Evolutionary conservation across 495 filamentous ascomycete genomes (phyloP).

Genomic region (Poronia punctata): DNA sequence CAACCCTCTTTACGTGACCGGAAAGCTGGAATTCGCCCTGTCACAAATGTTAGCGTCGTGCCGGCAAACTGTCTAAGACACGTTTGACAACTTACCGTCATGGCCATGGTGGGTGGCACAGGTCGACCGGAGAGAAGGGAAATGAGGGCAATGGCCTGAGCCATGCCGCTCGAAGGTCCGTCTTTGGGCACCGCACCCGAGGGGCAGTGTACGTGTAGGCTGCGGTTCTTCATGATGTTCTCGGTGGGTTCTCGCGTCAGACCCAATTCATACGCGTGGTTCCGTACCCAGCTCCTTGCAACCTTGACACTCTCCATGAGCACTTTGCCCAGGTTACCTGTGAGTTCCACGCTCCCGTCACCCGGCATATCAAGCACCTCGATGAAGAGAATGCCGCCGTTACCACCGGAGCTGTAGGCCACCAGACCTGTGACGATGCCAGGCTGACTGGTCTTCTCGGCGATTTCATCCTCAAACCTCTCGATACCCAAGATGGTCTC

Average conservation of each 20-base stretch:
- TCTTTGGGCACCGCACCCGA: conserved; percentile 94
- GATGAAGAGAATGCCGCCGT: conserved; percentile 96
- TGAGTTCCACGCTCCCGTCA: conserved; percentile 87
- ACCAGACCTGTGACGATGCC: conserved; percentile 96
- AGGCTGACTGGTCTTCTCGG: conserved; percentile 77
- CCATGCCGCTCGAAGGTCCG: conserved; percentile 79
- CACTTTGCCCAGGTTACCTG: conserved; percentile 95
- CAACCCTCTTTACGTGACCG: conserved; percentile 79
- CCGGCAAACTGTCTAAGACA: conserved; percentile 2
- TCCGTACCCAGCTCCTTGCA: conserved; percentile 90
- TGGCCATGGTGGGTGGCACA: conserved; percentile 87
- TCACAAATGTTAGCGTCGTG: conserved; percentile 21
- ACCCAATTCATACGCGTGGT: conserved; percentile 87
- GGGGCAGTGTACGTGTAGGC: conserved; percentile 94
- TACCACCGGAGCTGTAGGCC: conserved; percentile 88
- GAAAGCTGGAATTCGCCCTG: conserved; percentile 82
- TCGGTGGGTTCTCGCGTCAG: conserved; percentile 72
- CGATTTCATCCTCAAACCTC: conserved; percentile 91
- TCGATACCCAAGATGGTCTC: conserved; percentile 91
- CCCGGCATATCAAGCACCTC: conserved; percentile 98
- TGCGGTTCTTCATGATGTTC: conserved; percentile 93
- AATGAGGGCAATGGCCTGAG: conserved; percentile 88
- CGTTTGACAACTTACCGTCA: conserved; percentile 56
- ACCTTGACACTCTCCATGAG: conserved; percentile 97
- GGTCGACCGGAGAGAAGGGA: conserved; percentile 83